phyloP scores from a whole-genome alignment of 78 protist species.

The Monosiga brevicollis region DNA sequence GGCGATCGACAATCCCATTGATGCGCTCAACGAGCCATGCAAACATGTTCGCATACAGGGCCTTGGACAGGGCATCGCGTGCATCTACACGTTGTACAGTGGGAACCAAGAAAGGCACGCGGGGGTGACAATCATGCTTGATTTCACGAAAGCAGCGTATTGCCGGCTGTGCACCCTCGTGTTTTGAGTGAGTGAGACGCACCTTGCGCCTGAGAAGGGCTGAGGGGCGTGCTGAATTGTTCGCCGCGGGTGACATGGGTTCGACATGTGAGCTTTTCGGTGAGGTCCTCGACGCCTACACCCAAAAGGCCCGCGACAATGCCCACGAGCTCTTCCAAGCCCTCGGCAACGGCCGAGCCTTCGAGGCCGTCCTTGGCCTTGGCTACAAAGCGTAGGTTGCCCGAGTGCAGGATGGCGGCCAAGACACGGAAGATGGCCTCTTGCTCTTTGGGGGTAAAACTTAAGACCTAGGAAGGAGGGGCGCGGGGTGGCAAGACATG shows the following conservation, averaged over 20 bases:
- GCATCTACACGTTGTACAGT: background rate
- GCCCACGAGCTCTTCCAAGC: too few relatives aligned
- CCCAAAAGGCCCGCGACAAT: conserved; percentile 14
- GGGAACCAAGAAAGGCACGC: background rate
- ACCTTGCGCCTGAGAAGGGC: conserved; percentile 17
- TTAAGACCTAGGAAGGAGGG: too few relatives aligned
- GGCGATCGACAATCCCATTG: conserved; percentile 19
- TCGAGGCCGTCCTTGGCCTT: background rate
- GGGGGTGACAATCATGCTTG: background rate
- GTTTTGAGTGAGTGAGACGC: too few relatives aligned
- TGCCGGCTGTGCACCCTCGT: too few relatives aligned
- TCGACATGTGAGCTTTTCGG: background rate
- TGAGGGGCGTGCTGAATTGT: background rate
- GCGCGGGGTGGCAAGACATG: too few relatives aligned
- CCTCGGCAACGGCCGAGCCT: background rate
- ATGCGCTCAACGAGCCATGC: conserved; percentile 49
- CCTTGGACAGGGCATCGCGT: conserved; percentile 74
- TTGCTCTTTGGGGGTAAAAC: background rate
- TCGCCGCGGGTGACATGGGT: conserved; percentile 18
- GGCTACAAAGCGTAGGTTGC: conserved; percentile 39
- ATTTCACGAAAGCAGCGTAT: too few relatives aligned
- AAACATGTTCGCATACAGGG: conserved; percentile 59
- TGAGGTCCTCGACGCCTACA: background rate
- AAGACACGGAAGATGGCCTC: conserved; percentile 24
- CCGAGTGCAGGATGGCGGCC: conserved; percentile 47